Percentiles rank a stretch among this genome's conserved stretches.
Conservation (phyloP, 805 yeast species). For the Lipomyces japonicus region DNA sequence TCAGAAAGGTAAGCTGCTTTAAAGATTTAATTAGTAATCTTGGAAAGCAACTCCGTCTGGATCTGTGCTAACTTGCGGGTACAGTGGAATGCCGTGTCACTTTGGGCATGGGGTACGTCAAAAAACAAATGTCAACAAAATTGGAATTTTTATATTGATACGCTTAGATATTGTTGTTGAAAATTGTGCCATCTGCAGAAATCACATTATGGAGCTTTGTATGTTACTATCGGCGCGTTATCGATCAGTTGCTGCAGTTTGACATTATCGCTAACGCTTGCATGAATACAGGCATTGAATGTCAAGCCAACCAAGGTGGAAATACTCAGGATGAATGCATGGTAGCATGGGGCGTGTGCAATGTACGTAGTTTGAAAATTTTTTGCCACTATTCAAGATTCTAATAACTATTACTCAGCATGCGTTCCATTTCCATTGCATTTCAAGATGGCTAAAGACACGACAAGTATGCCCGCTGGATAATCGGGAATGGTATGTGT, state of each 20-base stretch:
- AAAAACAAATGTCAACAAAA: neutral
- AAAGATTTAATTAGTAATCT: neutral
- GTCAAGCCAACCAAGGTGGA: constrained; percentile 77
- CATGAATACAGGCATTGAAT: constrained; percentile 51
- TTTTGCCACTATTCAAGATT: neutral
- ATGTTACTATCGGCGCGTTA: constrained; percentile 31
- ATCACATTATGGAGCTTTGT: constrained; percentile 97
- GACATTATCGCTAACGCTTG: neutral
- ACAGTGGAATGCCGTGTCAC: constrained; percentile 97
- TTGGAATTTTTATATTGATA: constrained; percentile 1
- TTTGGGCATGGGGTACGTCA: constrained; percentile 82
- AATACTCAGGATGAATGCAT: constrained; percentile 70
- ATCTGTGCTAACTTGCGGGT: constrained; percentile 1
- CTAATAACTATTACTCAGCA: constrained; percentile 43
- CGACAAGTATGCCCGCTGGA: constrained; percentile 97
- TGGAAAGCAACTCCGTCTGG: neutral
- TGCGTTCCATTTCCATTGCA: constrained; percentile 98
- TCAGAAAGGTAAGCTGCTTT: constrained; percentile 53
- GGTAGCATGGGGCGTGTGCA: constrained; percentile 96
- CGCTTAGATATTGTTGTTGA: constrained; percentile 72
- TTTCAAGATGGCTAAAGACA: constrained; percentile 89
- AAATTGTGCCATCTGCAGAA: constrained; percentile 96
- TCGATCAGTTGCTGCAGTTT: neutral
- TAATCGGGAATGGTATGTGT: constrained; percentile 74
- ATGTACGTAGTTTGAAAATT: constrained; percentile 38